These are phyloP conservation scores for Fusarium sp. DNA, from an alignment of 2,329 filamentous ascomycete genomes.

Conservation along the genomic window DNA sequence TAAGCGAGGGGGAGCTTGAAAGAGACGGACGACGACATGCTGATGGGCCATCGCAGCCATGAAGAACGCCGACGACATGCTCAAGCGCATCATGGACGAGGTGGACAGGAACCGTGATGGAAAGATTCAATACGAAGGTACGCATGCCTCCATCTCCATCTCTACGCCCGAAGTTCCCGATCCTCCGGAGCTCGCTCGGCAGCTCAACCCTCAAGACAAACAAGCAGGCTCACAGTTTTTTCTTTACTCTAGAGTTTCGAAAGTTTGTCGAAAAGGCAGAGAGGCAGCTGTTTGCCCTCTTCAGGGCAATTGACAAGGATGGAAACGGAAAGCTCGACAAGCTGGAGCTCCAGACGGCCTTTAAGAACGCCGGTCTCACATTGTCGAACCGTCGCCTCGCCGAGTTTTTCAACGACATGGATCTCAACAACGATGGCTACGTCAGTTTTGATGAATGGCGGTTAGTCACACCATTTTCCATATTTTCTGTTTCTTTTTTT, in stretches of 20 bases:
- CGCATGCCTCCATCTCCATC: conserved; percentile 43
- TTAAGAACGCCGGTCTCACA: conserved; percentile 80
- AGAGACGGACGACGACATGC: conserved; percentile 25
- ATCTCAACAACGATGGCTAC: conserved; percentile 86
- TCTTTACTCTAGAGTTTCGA: conserved; percentile 77
- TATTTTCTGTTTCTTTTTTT: conserved; percentile 14
- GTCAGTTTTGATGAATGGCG: conserved; percentile 97
- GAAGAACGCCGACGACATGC: conserved; percentile 90
- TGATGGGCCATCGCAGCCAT: conserved; percentile 62
- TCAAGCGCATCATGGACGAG: conserved; percentile 81
- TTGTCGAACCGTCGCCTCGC: conserved; percentile 83
- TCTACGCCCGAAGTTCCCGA: conserved; percentile 15
- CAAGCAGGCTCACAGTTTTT: conserved; percentile 32
- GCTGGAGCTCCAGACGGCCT: conserved; percentile 83
- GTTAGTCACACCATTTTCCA: conserved; percentile 66
- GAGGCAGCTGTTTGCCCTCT: conserved; percentile 82
- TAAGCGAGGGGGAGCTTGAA: conserved; percentile 55
- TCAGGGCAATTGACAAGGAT: conserved; percentile 88
- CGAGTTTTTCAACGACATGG: conserved; percentile 90
- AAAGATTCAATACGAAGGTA: conserved; percentile 91
- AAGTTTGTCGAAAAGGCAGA: conserved; percentile 90
- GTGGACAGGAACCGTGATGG: conserved; percentile 92
- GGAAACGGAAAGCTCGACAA: conserved; percentile 88
- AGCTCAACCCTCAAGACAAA: conserved; percentile 11
- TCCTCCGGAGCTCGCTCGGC: conserved; percentile 20